Evolutionary conservation across 352 stramenopile species (phyloP).

Genomic region (Pythium brassicae): DNA sequence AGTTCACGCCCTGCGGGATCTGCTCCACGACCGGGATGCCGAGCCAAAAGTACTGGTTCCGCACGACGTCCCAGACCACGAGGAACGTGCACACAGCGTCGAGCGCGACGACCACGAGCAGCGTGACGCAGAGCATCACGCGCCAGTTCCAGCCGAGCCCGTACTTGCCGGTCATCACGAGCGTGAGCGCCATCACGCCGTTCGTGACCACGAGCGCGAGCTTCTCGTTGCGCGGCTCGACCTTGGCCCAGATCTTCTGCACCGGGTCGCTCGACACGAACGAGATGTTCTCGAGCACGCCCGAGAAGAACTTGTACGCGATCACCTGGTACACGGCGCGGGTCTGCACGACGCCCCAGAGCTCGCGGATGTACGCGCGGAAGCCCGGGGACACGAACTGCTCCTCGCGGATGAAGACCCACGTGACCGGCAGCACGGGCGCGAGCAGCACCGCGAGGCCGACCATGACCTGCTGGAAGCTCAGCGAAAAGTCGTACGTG

Average conservation of each 20-base stretch:
- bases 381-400: constrained; percentile 30
- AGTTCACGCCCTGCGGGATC: constrained; percentile 30
- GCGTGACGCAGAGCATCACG: constrained; percentile 18
- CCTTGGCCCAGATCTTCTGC: constrained; percentile 29
- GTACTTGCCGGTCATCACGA: constrained; percentile 25
- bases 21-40: constrained; percentile 30
- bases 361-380: constrained; percentile 24
- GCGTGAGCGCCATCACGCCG: constrained; percentile 22
- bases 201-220: constrained; percentile 24
- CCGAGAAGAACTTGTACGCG: constrained; percentile 39
- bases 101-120: constrained; percentile 6
- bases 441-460: constrained; percentile 6
- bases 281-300: constrained; percentile 33
- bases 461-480: constrained; percentile 36
- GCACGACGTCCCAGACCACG: constrained; percentile 30
- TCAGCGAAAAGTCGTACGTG: constrained; percentile 43
- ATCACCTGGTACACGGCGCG: constrained; percentile 45
- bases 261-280: constrained; percentile 28
- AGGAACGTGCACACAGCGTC: constrained; percentile 21
- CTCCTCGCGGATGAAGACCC: constrained; percentile 26
- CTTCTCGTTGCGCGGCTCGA: constrained; percentile 25
- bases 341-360: constrained; percentile 36
- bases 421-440: too few relatives aligned
- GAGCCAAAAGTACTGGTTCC: constrained; percentile 45
- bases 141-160: constrained; percentile 31